Evolutionary conservation across 495 filamentous ascomycete species (phyloP), one percentile per base, ranked within the genome.

Genomic region (Neohortaea acidophila): DNA sequence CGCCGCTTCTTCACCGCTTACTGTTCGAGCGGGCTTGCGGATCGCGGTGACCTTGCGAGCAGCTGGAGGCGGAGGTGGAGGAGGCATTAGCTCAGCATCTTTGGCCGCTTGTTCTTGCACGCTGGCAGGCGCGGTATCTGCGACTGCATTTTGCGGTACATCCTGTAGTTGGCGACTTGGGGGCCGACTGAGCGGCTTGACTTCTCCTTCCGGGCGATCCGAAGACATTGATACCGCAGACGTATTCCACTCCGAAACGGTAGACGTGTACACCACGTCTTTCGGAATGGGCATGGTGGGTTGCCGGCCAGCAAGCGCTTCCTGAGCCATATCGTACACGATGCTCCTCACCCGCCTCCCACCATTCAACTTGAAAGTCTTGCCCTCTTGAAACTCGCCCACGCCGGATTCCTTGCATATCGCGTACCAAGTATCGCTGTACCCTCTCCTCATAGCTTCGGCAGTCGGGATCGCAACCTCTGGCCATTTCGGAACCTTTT

Each of bases 381-480:
- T 57, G 15, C 59, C 59, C 8, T 51, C 50, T 22, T 37, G 53
- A 28, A 50, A 58, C 42, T 62, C 59, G 21, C 59, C 59, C 6
- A 62, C 59, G 7, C 54, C 54, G 7, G 58, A 60, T 23, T 47
- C 45, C 31, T 58, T 54, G 50, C 59, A 62, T 4, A 62, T 27
- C 9, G 40, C 51, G 20, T 35, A 57, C 59, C 59, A 62, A 4
- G 56, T 51, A 8, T 58, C 52, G 7, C 56, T 59, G 33, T 60
- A 61, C 17, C 59, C 59, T 47, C 52, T 38, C 21, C 43, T 27
- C 17, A 56, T 54, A 12, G 52, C 52, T 14, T 53, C 43, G n/a
- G 55, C 40, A 3, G 54, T 50, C 2, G 59, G 59, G 24, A 56
- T 51, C 2, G 53, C 44, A 8, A 54, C 43, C 15, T 54, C 54